phyloP scores from a whole-genome alignment of 371 early-diverging fungal genomes.

The Zancudomyces culisetae region DNA sequence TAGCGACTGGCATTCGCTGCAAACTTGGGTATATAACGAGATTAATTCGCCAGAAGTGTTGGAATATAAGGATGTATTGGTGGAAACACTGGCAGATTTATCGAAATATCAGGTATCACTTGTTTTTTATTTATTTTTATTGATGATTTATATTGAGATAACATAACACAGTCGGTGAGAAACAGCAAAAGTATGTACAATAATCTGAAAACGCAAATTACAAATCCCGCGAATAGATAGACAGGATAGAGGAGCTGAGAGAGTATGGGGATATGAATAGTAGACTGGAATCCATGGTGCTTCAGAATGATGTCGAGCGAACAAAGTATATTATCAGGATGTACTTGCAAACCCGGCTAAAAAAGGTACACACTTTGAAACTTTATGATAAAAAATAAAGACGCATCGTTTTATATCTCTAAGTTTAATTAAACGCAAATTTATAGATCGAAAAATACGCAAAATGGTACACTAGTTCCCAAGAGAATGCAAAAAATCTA shows the following conservation, averaged over 20 bases:
- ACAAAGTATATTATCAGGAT: constrained; percentile 54
- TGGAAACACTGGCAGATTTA: constrained; percentile 37
- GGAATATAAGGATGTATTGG: constrained; percentile 31
- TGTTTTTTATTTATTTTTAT: not conserved
- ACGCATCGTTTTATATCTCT: not conserved
- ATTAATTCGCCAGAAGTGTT: constrained; percentile 58
- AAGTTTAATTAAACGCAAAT: not conserved
- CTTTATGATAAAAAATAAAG: not conserved
- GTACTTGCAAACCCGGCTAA: constrained; percentile 47
- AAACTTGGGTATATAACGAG: constrained; percentile 59
- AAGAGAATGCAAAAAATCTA: constrained; percentile 16
- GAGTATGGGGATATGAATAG: constrained; percentile 6
- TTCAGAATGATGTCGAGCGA: constrained; percentile 65
- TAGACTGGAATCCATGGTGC: constrained; percentile 35
- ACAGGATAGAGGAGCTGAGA: constrained; percentile 3
- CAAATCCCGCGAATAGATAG: not conserved
- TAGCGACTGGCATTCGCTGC: constrained; percentile 29
- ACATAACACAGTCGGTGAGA: not conserved
- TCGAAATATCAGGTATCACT: constrained; percentile 35
- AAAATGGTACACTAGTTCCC: constrained; percentile 21
- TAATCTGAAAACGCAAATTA: not conserved
- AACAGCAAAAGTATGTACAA: not conserved
- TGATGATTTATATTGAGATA: not conserved
- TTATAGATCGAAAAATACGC: constrained; percentile 31
- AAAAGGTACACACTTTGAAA: constrained; percentile 26